Evolutionary conservation across 202 grass and related monocot species (phyloP), one percentile per base, ranked within the genome.

Genomic region (Zizania palustris): DNA sequence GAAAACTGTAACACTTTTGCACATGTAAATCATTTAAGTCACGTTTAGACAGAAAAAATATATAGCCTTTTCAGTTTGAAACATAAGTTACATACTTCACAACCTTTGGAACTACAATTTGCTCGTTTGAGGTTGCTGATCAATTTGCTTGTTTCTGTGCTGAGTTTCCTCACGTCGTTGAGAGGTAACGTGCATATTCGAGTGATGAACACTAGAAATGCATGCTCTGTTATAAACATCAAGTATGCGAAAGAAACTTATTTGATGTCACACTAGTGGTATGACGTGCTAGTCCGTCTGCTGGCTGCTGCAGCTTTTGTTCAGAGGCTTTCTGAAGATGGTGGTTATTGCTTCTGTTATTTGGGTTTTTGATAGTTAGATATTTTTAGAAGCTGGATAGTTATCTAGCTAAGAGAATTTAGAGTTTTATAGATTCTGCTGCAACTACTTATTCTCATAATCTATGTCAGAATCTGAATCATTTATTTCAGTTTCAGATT

Each of bases 11-110:
- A 48, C 33, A 70, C 58, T 56, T 34, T 45, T 38, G 59, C 62
- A 79, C 62, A 51, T 87, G 74, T 79, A 83, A 78, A 73, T 83
- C 71, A 22, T 73, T 60, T 49, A 60, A 55, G 44, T 50, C 69
- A 33, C 54, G 46, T 28, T 28, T 80, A 88, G 76, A 76, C 78
- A 14, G 45, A 45, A 67, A 28, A 28, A 28, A 28, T 28, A 28
- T 66, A 84, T 80, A 88, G 72, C 15, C 1, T 60, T 75, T 70
- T 69, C n/a, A 13, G 19, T 50, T 46, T 3, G 9, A 38, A 45
- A 43, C 7, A 14, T 73, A 37, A 67, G 72, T 69, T 61, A 69
- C 44, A 49, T 22, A 20, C 51, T 9, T 55, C 19, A 20, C 6
- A 20, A 28, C 2, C 2, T 55, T 20, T 59, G 41, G 65, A 67